These are phyloP conservation scores for Phycomyces nitens DNA, from an alignment of 192 early-diverging fungal species.

Conservation along the genomic window DNA sequence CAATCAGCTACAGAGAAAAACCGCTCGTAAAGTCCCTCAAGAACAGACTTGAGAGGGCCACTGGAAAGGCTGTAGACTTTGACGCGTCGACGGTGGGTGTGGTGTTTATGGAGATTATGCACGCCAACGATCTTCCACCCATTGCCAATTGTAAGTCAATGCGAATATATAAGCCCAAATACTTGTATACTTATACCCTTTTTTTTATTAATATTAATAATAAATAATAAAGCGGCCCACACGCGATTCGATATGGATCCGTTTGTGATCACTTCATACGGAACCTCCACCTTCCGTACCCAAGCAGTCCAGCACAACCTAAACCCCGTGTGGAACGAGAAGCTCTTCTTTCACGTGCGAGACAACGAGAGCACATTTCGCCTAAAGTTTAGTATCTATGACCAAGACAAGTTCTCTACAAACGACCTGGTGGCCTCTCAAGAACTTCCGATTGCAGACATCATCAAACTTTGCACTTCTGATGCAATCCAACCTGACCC, in stretches of 20 bases:
- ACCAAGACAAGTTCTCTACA: constrained; percentile 66
- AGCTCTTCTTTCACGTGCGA: constrained; percentile 59
- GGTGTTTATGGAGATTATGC: constrained; percentile 47
- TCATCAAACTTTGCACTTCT: constrained; percentile 37
- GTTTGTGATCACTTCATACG: constrained; percentile 72
- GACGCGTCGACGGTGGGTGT: constrained; percentile 38
- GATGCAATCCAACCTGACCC: not conserved
- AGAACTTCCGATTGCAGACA: constrained; percentile 43
- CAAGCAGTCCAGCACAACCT: constrained; percentile 59
- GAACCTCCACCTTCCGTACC: constrained; percentile 67
- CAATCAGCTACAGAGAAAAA: no score
- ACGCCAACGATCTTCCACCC: constrained; percentile 45
- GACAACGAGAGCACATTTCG: constrained; percentile 38
- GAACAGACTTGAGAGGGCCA: not conserved
- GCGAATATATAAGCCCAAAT: no score
- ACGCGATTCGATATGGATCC: constrained; percentile 79
- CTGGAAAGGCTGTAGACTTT: not conserved
- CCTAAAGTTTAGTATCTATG: constrained; percentile 62
- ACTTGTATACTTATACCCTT: no score
- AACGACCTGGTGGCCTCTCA: constrained; percentile 64
- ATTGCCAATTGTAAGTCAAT: constrained; percentile 30
- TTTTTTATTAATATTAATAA: constrained; percentile 12
- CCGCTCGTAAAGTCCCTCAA: no score
- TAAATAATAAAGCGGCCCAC: constrained; percentile 32
- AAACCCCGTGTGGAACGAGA: constrained; percentile 75